A percentile compares a stretch with the other conserved stretches of the same genome.
Evolutionary conservation across 176 grass and related monocot species (phyloP).

Genomic region (Rhynchospora pubera): DNA sequence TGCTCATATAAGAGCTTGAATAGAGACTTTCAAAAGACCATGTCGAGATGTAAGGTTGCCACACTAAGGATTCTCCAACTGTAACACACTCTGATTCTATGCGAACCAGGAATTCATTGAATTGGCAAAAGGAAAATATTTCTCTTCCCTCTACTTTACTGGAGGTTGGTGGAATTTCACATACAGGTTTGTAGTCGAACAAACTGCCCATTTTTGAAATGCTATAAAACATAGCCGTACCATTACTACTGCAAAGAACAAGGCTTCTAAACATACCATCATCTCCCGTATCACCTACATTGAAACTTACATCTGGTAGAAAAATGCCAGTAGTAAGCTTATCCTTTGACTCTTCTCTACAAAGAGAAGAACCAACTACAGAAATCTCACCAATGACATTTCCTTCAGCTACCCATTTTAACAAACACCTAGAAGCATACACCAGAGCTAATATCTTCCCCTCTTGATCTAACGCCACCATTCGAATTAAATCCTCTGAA

Average conservation of each 20-base stretch:
- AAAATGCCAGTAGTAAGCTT: conserved; percentile 45
- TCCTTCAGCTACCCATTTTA: conserved; percentile 53
- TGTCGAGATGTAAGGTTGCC: conserved; percentile 59
- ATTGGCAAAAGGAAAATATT: conserved; percentile 50
- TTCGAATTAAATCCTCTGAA: conserved; percentile 31
- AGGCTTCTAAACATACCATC: conserved; percentile 34
- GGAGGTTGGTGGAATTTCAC: conserved; percentile 44
- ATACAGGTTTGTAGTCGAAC: conserved; percentile 46
- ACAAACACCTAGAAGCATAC: conserved; percentile 52
- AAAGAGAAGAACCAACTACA: conserved; percentile 35
- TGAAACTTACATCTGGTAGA: conserved; percentile 26
- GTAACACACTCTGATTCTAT: conserved; percentile 38
- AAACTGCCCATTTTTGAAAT: conserved; percentile 34
- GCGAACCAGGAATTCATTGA: conserved; percentile 35
- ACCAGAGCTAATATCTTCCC: conserved; percentile 55
- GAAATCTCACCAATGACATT: conserved; percentile 47
- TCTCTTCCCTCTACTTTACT: conserved; percentile 23
- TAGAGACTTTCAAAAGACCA: conserved; percentile 56
- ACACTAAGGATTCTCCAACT: conserved; percentile 52
- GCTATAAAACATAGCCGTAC: conserved; percentile 49
- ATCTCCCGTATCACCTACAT: conserved; percentile 13
- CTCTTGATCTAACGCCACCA: conserved; percentile 41
- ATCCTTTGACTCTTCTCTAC: conserved; percentile 28
- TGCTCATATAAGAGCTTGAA: conserved; percentile 34
- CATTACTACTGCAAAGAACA: conserved; percentile 55